Percentiles rank a stretch among this genome's conserved stretches.
phyloP scores from a whole-genome alignment of 768 basidiomycete genomes.

The Rhodotorula taiwanensis region DNA sequence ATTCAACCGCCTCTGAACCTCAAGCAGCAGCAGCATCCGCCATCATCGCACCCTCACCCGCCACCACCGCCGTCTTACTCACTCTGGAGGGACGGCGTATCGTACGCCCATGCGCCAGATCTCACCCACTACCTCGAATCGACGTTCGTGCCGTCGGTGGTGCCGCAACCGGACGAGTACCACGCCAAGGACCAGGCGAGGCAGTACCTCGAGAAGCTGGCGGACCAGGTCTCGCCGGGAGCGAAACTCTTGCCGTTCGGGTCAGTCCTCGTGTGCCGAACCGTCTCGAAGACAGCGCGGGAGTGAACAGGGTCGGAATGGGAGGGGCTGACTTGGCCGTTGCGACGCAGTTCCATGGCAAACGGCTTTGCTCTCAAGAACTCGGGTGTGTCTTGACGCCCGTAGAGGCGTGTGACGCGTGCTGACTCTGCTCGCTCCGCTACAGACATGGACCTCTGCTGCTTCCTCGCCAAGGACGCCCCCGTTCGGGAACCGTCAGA shows the following conservation, averaged over 20 bases:
- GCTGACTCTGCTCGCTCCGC: neutral
- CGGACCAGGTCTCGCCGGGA: constrained; percentile 87
- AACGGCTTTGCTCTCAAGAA: constrained; percentile 96
- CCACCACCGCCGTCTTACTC: no score
- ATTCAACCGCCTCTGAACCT: no score
- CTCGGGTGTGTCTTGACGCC: constrained; percentile 56
- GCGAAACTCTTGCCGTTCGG: constrained; percentile 88
- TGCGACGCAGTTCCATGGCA: constrained; percentile 58
- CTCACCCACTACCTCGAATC: constrained; percentile 34
- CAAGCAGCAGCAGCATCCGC: no score
- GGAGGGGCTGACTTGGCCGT: neutral
- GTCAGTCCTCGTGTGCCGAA: constrained; percentile 1
- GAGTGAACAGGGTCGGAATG: no score
- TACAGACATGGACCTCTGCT: constrained; percentile 98
- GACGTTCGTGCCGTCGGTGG: constrained; percentile 38
- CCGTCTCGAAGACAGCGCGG: no score
- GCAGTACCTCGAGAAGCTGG: constrained; percentile 87
- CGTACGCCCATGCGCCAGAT: constrained; percentile 29
- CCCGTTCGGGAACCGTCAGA: constrained; percentile 67
- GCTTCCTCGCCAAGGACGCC: constrained; percentile 67
- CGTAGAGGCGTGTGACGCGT: fast-evolving
- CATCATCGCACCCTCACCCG: neutral
- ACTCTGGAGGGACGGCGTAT: neutral
- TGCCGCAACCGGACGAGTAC: constrained; percentile 39
- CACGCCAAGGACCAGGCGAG: constrained; percentile 88